Base-by-base conservation (phyloP, 1,284 basidiomycete species). In the Cutaneotrichosporon sp. region DNA sequence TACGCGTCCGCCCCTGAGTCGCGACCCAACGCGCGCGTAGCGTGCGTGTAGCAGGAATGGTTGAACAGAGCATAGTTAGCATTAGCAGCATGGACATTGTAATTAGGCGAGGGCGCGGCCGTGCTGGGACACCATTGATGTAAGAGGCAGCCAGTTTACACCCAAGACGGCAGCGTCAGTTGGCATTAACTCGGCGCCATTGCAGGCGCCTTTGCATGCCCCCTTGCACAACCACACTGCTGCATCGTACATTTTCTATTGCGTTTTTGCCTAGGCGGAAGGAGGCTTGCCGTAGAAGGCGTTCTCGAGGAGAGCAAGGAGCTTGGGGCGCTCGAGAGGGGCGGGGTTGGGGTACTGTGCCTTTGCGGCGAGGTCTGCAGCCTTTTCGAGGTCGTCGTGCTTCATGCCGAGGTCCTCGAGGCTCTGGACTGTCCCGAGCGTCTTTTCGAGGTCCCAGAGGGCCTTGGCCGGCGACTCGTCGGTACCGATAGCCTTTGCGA, bases 261-360 rank as follows among this genome's bases (percentile, higher is more conserved):
- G 26, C 15, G 12, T 23, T 23, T 35, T 15, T 13, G 37, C 46
- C 23, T 48, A 40, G 26, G 46, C 38, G 21, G 26, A 40, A 8
- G 59, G 59, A 8, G 50, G 50, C 13, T 49, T 54, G 26, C 58
- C 61, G 22, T 51, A 52, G 40, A 39, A 69, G 4, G 67, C 67
- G 42, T 68, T 63, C 21, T 55, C 60, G 36, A 71, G 55, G 13
- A 71, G 57, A 23, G 54, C 40, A 34, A 71, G 60, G 15, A 77
- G 64, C 55, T 68, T 70, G 30, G 68, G 70, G 46, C 70, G 70
- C 45, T 77, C 76, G 43, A 79, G 62, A 4, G 74, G 75, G 8
- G 73, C 74, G 1, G 78, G 78, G 56, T 79, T 78, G 18, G 75
- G 76, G 66, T 79, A 79, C 45, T 76, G 74, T 14, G 69, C 76